phyloP scores from a whole-genome alignment of 805 yeast species.

The Teunomyces cretensis region DNA sequence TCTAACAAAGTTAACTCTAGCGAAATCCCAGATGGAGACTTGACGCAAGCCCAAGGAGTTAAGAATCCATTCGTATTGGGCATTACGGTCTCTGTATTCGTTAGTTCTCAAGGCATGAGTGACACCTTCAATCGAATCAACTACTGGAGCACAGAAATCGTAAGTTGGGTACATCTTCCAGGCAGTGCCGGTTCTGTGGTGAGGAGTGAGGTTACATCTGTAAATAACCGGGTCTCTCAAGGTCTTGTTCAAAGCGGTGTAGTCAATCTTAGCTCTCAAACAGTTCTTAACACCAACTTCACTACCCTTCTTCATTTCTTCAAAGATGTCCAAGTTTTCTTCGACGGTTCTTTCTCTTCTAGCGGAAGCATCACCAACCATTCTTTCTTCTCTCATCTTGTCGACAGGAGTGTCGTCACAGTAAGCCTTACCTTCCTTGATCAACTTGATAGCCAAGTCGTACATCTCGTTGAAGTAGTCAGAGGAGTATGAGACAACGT shows the following conservation, averaged over 20 bases:
- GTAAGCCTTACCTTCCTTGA: conserved; percentile 95
- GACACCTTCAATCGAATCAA: conserved; percentile 94
- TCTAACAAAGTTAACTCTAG: conserved; percentile 94
- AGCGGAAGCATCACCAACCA: conserved; percentile 90
- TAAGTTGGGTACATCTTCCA: conserved; percentile 99
- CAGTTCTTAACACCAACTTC: conserved; percentile 91
- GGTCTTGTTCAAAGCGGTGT: conserved; percentile 87
- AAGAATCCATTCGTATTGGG: conserved; percentile 97
- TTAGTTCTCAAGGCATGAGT: conserved; percentile 97
- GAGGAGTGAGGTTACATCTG: conserved; percentile 97
- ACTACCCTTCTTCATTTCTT: conserved; percentile 93
- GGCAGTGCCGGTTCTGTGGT: conserved; percentile 87
- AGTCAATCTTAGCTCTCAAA: conserved; percentile 95
- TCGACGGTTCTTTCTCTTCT: conserved; percentile 93
- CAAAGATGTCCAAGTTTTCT: conserved; percentile 84
- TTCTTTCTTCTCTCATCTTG: conserved; percentile 97
- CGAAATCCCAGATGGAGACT: conserved; percentile 97
- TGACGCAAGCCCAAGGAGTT: conserved; percentile 78
- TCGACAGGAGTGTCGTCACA: conserved; percentile 96
- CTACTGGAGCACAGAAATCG: conserved; percentile 98
- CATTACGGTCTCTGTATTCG: conserved; percentile 98
- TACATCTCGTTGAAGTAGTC: conserved; percentile 93
- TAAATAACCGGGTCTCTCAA: conserved; percentile 97
- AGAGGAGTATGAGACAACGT: conserved; percentile 82
- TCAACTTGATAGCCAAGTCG: conserved; percentile 78